phyloP scores from a whole-genome alignment of 1,284 basidiomycete genomes.

The Rhodotorula sp. region DNA sequence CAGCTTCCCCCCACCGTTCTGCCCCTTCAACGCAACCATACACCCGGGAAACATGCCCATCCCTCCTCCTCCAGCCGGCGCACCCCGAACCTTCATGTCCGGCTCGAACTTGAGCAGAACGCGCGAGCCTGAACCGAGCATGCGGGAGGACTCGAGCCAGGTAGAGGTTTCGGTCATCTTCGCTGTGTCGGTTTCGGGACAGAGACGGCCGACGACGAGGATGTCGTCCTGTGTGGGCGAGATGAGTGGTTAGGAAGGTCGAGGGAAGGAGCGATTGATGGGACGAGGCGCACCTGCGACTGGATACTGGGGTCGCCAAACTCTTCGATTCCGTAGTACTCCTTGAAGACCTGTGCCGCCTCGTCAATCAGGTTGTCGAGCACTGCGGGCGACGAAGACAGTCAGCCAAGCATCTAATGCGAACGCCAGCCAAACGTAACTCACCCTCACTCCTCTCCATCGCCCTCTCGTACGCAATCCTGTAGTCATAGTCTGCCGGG shows the following conservation, averaged over 20 bases:
- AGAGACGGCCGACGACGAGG: slow-evolving; percentile 75
- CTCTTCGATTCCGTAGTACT: slow-evolving; percentile 64
- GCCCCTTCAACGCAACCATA: slow-evolving; percentile 81
- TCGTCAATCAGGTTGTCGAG: slow-evolving; percentile 83
- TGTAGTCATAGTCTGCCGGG: slow-evolving; percentile 51
- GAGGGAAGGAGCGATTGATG: not conserved
- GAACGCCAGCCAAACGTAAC: slow-evolving; percentile 13
- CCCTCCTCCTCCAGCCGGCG: slow-evolving; percentile 60
- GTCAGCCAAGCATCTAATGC: not conserved
- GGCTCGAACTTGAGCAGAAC: slow-evolving; percentile 69
- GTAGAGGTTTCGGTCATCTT: slow-evolving; percentile 74
- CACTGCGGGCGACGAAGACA: slow-evolving; percentile 50
- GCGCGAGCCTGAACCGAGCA: slow-evolving; percentile 56
- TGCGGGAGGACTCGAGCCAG: slow-evolving; percentile 74
- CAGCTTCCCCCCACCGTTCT: slow-evolving; percentile 82
- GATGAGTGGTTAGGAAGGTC: not conserved
- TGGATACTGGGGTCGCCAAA: slow-evolving; percentile 68
- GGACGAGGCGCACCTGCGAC: slow-evolving; percentile 60
- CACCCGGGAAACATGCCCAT: slow-evolving; percentile 84
- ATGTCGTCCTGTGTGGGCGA: slow-evolving; percentile 61
- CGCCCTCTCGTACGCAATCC: slow-evolving; percentile 90
- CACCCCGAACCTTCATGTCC: slow-evolving; percentile 64
- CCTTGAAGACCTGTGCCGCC: slow-evolving; percentile 66
- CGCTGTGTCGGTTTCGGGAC: slow-evolving; percentile 60
- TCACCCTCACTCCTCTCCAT: slow-evolving; percentile 74